These are phyloP conservation scores for Gynostemma pentaphyllum DNA, from an alignment of 306 rosid species.

Conservation along the genomic window DNA sequence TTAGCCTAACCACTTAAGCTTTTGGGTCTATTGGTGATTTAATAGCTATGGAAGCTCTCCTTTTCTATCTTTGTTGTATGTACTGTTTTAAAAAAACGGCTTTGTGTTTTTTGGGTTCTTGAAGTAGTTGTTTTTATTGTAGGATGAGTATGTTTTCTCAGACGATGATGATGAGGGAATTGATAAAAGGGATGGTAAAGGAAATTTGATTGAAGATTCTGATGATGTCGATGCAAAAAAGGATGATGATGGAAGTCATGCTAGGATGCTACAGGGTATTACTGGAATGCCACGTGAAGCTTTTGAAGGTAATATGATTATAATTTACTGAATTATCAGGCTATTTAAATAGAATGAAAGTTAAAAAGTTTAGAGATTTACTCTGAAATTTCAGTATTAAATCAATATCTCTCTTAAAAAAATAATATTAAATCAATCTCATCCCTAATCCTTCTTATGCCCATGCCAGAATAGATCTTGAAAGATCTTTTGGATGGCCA, in stretches of 20 bases:
- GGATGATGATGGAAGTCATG: conserved; percentile 44
- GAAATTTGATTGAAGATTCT: conserved; percentile 14
- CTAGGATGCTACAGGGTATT: conserved; percentile 49
- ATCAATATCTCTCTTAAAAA: too few species aligned
- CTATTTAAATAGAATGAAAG: background rate
- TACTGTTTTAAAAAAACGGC: background rate
- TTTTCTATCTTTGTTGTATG: background rate
- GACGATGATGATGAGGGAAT: conserved; percentile 52
- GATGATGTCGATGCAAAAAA: conserved; percentile 26
- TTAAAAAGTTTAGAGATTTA: background rate
- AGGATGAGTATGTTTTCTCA: conserved; percentile 79
- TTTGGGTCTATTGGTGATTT: too few species aligned
- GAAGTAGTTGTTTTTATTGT: conserved; percentile 6
- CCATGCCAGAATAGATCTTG: background rate
- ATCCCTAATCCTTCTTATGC: background rate
- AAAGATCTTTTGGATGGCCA: background rate
- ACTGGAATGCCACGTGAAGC: conserved; percentile 54
- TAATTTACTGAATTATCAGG: background rate
- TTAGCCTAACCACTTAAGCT: too few species aligned
- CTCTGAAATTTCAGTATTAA: background rate
- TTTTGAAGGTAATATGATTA: conserved; percentile 35
- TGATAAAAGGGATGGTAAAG: conserved; percentile 8
- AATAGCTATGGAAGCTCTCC: background rate
- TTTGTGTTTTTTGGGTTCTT: background rate
- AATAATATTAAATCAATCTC: too few species aligned